Evolutionary conservation across 1,284 basidiomycete genomes (phyloP), one percentile per base, ranked within the genome.

Genomic region (Cerrena zonata): DNA sequence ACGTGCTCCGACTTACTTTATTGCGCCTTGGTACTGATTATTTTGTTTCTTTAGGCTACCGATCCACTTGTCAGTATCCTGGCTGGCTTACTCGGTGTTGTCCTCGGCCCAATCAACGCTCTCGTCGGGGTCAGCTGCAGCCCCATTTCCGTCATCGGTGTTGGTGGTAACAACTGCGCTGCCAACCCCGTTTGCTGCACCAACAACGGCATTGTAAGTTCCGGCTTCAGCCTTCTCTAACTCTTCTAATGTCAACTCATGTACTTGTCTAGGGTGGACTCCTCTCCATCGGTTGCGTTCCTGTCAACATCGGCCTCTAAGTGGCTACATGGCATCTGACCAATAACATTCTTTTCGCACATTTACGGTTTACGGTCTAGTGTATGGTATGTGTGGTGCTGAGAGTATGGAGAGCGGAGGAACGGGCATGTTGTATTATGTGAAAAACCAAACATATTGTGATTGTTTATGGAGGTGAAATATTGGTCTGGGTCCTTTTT

Each of bases 151-250:
- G 50, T 41, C 52, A 3, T 53, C 55, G 19, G 53, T 45, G 0
- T 45, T 54, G n/a, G 50, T 54, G 27, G 45, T 42, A 11, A 48
- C 53, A 7, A 19, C 11, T 41, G 21, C 45, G 45, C 12, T 23
- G 50, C 46, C 15, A 48, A n/a, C 34, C 25, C 39, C 12, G 45
- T 46, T 5, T 42, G 25, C 30, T 48, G 27, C 23, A 47, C 57
- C 49, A 56, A 63, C 55, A 63, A 63, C 54, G 45, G n/a, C 23
- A n/a, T 47, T 22, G 46, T 47, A 47, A 47, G 53, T 52, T 19
- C 15, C 1, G 18, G 7, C 46, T 21, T 24, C 18, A n/a, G 4
- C 26, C 30, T 15, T 34, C 7, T 7, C 30, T 15, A 7, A 34
- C 15, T 34, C 7, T 34, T 34, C 15, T n/a, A 12, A 34, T 34